Evolutionary conservation across 768 basidiomycete genomes (phyloP), one percentile per base, ranked within the genome.

Genomic region (Pleurotus ostreatus): DNA sequence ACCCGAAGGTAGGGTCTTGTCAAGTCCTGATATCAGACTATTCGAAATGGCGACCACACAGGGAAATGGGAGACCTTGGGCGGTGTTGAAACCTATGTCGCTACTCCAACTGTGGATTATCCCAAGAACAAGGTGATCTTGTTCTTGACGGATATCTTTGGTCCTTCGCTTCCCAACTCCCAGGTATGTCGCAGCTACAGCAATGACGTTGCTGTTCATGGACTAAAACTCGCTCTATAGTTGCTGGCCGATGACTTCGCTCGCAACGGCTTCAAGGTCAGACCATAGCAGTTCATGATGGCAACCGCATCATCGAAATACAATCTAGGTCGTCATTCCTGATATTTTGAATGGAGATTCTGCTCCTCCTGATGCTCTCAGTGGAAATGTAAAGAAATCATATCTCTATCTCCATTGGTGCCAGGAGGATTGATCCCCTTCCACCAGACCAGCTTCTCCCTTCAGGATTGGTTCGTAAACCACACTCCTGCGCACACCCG

Each of bases 61-160:
- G 78, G 79, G 46, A 68, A 66, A 58, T 55, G 68, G 57, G 71
- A 74, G 57, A 55, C 56, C 16, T 69, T 80, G 56, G 63, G 63
- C 25, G 78, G 74, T 6, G 66, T 77, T 57, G 64, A 61, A 39
- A 63, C 61, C 60, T 81, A 82, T 57, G 67, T 78, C 47, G 71
- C 74, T 4, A 77, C 74, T 0, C 80, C 80, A 4, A 61, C 65
- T 3, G 56, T 58, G 5, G 69, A 70, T 26, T 77, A 76, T 52
- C 58, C 72, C 57, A 74, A 77, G 66, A 68, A 74, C 54, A 81
- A 80, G 65, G 78, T 68, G 9, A 23, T 81, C 45, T 66, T 82
- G n/a, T 74, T 70, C 63, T 60, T 80, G 25, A 61, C 74, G 8
- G 80, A 78, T 56, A 62, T 68, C 57, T 78, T 74, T 53, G 79